phyloP scores from a whole-genome alignment of 164 flowering plant species.

The Vitis rotundifolia region DNA sequence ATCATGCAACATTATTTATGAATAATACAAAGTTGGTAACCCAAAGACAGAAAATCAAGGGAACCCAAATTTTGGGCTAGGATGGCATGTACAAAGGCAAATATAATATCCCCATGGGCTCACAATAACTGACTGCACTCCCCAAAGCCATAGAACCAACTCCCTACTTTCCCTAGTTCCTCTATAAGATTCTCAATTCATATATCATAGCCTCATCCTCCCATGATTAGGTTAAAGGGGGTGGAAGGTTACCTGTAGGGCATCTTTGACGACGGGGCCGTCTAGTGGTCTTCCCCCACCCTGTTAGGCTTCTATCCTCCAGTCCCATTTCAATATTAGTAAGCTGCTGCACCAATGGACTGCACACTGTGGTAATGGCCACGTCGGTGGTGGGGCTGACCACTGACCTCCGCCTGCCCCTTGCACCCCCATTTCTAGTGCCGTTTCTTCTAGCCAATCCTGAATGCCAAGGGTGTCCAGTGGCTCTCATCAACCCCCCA shows the following conservation, averaged over 20 bases:
- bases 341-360: slow-evolving; percentile 29
- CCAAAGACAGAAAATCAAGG: slow-evolving; percentile 20
- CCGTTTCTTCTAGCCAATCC: slow-evolving; percentile 63
- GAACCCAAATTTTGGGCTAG: slow-evolving; percentile 24
- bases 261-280: slow-evolving; percentile 80
- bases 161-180: slow-evolving; percentile 11
- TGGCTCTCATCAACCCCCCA: slow-evolving; percentile 67
- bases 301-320: slow-evolving; percentile 53
- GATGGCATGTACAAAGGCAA: slow-evolving; percentile 34
- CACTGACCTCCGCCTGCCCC: slow-evolving; percentile 53
- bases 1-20: slow-evolving; percentile 38
- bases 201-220: slow-evolving; percentile 14
- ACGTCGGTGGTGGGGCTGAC: slow-evolving; percentile 26
- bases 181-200: slow-evolving; percentile 26
- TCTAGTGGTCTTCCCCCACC: slow-evolving; percentile 84
- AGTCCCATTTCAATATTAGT: slow-evolving; percentile 34
- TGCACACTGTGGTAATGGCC: not conserved
- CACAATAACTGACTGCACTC: slow-evolving; percentile 14
- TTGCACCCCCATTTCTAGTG: slow-evolving; percentile 48
- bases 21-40: slow-evolving; percentile 27
- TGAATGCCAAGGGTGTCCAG: slow-evolving; percentile 69
- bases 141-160: slow-evolving; percentile 18
- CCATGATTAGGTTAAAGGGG: slow-evolving; percentile 33
- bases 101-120: slow-evolving; percentile 16
- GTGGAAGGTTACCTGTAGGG: slow-evolving; percentile 59